These are phyloP conservation scores for Apiospora aurea DNA, from an alignment of 2,329 filamentous ascomycete species.

Conservation along the genomic window DNA sequence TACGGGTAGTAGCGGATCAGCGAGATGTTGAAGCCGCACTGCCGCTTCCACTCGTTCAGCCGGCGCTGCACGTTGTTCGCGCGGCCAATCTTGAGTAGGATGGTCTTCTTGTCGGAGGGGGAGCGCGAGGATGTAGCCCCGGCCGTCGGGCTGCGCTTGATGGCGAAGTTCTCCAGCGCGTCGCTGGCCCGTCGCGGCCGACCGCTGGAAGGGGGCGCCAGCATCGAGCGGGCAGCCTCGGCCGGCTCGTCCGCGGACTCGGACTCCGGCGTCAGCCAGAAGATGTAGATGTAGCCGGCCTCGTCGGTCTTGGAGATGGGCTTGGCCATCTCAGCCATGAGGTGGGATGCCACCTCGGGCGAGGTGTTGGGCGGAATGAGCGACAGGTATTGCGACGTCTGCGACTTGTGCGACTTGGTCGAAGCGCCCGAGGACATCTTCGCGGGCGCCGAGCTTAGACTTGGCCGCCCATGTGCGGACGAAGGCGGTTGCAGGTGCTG, in stretches of 20 bases:
- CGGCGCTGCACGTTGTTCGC: slow-evolving; percentile 86
- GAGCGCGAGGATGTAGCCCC: slow-evolving; percentile 23
- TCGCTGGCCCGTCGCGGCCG: slow-evolving; percentile 60
- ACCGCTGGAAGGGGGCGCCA: slow-evolving; percentile 55
- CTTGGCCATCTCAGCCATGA: slow-evolving; percentile 80
- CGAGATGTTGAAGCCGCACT: slow-evolving; percentile 89
- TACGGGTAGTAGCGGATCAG: slow-evolving; percentile 94
- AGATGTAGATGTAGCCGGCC: slow-evolving; percentile 96
- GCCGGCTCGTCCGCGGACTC: slow-evolving; percentile 60
- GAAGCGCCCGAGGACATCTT: slow-evolving; percentile 39
- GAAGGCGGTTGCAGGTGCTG: slow-evolving; percentile 36
- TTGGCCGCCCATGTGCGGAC: slow-evolving; percentile 31
- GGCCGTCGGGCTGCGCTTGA: slow-evolving; percentile 32
- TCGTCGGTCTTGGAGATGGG: slow-evolving; percentile 78
- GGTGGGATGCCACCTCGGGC: slow-evolving; percentile 70
- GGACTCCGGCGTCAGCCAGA: slow-evolving; percentile 84
- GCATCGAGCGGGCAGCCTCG: slow-evolving; percentile 66
- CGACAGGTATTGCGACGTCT: slow-evolving; percentile 60
- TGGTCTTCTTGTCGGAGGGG: slow-evolving; percentile 59
- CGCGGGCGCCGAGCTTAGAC: slow-evolving; percentile 24
- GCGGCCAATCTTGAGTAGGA: slow-evolving; percentile 71
- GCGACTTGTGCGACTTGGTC: slow-evolving; percentile 41
- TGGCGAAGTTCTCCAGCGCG: slow-evolving; percentile 59
- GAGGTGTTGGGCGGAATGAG: slow-evolving; percentile 74
- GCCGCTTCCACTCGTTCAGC: slow-evolving; percentile 90